Evolutionary conservation across 768 basidiomycete species (phyloP).

Genomic region (Tylopilus plumbeoviolaceoides): DNA sequence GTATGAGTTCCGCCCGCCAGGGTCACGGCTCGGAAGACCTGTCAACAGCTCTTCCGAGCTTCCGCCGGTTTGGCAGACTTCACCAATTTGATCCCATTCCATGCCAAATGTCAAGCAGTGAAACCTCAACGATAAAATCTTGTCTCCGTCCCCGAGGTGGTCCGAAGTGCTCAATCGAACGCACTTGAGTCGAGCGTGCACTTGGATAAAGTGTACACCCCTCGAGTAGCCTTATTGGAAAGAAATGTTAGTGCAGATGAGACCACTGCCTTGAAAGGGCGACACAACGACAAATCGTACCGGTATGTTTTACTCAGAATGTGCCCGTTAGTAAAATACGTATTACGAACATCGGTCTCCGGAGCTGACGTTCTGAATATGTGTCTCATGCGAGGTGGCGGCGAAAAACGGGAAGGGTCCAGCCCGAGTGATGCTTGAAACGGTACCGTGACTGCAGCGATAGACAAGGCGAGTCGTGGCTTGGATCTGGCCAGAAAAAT

Average conservation of each 20-base stretch:
- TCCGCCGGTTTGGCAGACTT: neutral
- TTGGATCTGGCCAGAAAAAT: neutral
- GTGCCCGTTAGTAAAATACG: too few species aligned
- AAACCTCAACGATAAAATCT: neutral
- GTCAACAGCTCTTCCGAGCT: neutral
- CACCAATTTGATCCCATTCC: neutral
- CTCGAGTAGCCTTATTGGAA: neutral
- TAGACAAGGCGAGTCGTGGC: neutral
- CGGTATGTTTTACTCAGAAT: neutral
- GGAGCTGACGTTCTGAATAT: neutral
- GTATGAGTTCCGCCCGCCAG: neutral
- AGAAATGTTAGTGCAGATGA: too few species aligned
- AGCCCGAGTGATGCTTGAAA: neutral
- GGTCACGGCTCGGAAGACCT: too few species aligned
- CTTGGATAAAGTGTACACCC: neutral
- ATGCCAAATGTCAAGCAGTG: neutral
- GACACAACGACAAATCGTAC: neutral
- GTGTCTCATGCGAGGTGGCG: conserved; percentile 1
- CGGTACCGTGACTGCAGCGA: neutral
- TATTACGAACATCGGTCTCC: neutral
- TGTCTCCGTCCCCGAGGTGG: neutral
- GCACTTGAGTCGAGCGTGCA: conserved; percentile 10
- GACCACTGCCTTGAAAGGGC: neutral
- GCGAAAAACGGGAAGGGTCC: neutral
- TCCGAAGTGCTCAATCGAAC: conserved; percentile 2